Evolutionary conservation across 768 basidiomycete species (phyloP).

Genomic region (Leccinum sublutescens): DNA sequence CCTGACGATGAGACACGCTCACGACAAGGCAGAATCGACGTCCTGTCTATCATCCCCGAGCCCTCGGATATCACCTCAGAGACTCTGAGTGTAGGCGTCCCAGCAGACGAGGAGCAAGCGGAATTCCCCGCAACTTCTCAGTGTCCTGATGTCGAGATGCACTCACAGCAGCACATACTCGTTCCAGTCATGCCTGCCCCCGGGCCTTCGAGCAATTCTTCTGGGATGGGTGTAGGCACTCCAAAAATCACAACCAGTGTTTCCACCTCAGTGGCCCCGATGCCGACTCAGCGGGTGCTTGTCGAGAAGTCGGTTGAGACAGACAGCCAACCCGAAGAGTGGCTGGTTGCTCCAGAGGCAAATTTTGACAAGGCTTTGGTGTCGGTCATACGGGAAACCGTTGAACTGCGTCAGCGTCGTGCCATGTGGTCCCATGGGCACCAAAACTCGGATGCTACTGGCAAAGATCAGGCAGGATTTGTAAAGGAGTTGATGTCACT

Average conservation of each 20-base stretch:
- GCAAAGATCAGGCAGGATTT: background rate
- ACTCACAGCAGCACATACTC: too few species aligned
- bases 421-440: background rate
- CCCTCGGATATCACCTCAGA: too few species aligned
- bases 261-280: background rate
- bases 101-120: background rate
- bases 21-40: too few species aligned
- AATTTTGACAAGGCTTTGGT: background rate
- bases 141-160: background rate
- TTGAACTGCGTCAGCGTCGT: background rate
- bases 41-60: too few species aligned
- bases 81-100: too few species aligned
- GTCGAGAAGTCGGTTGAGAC: background rate
- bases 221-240: background rate
- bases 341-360: background rate
- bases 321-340: background rate
- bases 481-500: background rate
- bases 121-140: background rate
- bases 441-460: background rate
- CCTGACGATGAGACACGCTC: too few species aligned
- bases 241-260: background rate
- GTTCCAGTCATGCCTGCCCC: too few species aligned
- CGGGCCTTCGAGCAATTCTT: too few species aligned
- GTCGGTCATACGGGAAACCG: background rate
- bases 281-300: background rate